Evolutionary conservation across 2,329 filamentous ascomycete genomes (phyloP).

Genomic region (Alternaria atra): DNA sequence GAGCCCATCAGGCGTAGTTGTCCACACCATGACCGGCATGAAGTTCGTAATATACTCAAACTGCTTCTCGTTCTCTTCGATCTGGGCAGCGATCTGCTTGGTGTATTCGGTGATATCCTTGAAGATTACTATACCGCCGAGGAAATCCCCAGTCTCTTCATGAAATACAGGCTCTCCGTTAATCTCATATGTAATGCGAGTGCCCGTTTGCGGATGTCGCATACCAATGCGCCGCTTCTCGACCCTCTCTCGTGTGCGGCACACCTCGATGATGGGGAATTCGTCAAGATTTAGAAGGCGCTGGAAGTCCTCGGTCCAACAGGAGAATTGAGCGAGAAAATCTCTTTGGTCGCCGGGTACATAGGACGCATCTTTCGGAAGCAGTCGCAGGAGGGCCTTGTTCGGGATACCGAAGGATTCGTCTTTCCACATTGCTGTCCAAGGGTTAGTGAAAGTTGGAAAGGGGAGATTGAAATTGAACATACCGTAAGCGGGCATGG

Average conservation of each 20-base stretch:
- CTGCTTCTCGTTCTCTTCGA: slow-evolving; percentile 74
- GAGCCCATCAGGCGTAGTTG: slow-evolving; percentile 70
- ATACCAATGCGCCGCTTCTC: slow-evolving; percentile 68
- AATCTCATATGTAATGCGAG: slow-evolving; percentile 69
- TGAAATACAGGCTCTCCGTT: slow-evolving; percentile 74
- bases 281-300: slow-evolving; percentile 66
- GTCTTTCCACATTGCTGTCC: slow-evolving; percentile 78
- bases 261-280: slow-evolving; percentile 71
- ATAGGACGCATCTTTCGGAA: slow-evolving; percentile 51
- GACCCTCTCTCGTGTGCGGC: slow-evolving; percentile 69
- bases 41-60: slow-evolving; percentile 80
- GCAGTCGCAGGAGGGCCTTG: slow-evolving; percentile 62
- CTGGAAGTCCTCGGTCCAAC: slow-evolving; percentile 74
- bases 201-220: slow-evolving; percentile 62
- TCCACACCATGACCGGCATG: slow-evolving; percentile 71
- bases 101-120: slow-evolving; percentile 77
- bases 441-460: background rate
- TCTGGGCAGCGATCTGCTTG: slow-evolving; percentile 73
- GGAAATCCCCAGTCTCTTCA: slow-evolving; percentile 72
- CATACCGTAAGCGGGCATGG: slow-evolving; percentile 72
- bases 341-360: slow-evolving; percentile 55
- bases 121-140: slow-evolving; percentile 76
- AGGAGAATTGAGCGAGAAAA: slow-evolving; percentile 66
- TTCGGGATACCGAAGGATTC: slow-evolving; percentile 78
- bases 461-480: background rate